Evolutionary conservation across 1,284 basidiomycete genomes (phyloP), one percentile per base, ranked within the genome.

Genomic region (Microbotryum scabiosae): DNA sequence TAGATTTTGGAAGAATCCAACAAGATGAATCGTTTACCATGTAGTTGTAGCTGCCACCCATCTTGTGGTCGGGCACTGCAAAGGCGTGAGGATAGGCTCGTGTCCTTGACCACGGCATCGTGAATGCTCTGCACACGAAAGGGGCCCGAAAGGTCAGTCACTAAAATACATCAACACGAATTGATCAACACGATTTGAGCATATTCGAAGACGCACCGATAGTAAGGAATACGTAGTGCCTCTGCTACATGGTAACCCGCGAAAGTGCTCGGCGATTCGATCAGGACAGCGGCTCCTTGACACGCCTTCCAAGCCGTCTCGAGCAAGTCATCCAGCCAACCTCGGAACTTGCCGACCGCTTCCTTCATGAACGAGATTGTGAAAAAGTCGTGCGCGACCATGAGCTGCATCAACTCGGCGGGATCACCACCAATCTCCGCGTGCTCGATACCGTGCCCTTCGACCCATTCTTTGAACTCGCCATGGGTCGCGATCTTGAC

Each of bases 201-300:
- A 18, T 6, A 5, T 41, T 41, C 36, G 67, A 55, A 85, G 80
- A 46, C 85, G 82, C 84, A 87, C 88, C 46, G 84, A 77, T 87
- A 97, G 75, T 94, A 98, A 3, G 94, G 94, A 57, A 97, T 90
- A 36, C 80, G 80, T 20, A 98, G 79, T 1, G 90, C 91, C 74
- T 98, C 94, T 20, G 94, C 94, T 57, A 98, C 91, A 71, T 98
- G 94, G 63, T 89, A 88, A n/a, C 94, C 94, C n/a, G 86, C 91
- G 87, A 97, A 97, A 6, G 94, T 91, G 72, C 88, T 92, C 0
- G 94, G 94, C 71, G 88, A 90, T 77, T 98, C 94, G 57, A 98
- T 81, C 54, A 98, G 81, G 28, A 97, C 82, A 73, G 98, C 93
- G 0, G 90, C 91, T 23, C 84, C 86, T 77, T 94, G 90, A 73